These are phyloP conservation scores for Kregervanrija delftensis DNA, from an alignment of 805 yeast genomes.

Conservation along the genomic window DNA sequence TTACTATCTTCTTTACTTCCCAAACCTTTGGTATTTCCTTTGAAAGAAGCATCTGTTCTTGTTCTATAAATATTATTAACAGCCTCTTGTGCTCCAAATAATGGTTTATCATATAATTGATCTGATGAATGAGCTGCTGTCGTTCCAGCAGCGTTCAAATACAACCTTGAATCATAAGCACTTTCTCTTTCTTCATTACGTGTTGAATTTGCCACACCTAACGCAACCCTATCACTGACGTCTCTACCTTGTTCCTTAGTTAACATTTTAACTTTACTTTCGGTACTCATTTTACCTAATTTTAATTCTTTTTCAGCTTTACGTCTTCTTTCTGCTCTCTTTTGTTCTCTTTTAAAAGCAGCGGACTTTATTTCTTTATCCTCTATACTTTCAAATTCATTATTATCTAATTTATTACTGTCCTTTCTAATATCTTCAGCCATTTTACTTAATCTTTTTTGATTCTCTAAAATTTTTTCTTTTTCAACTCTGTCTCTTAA, in stretches of 20 bases:
- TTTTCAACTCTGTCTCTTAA: constrained; percentile 44
- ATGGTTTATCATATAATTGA: constrained; percentile 51
- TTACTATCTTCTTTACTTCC: constrained; percentile 19
- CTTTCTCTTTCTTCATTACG: constrained; percentile 28
- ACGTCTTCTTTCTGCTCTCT: constrained; percentile 37
- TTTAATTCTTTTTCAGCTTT: constrained; percentile 43
- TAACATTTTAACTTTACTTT: constrained; percentile 33
- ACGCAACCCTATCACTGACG: constrained; percentile 47
- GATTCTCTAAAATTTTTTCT: constrained; percentile 41
- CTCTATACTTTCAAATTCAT: constrained; percentile 10
- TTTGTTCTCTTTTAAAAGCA: constrained; percentile 30
- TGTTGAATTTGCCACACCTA: constrained; percentile 32
- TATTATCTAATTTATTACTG: constrained; percentile 3
- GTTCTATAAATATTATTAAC: constrained; percentile 44
- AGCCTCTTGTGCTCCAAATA: constrained; percentile 48
- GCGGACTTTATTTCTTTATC: constrained; percentile 11
- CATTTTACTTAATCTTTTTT: constrained; percentile 41
- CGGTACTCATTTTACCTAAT: constrained; percentile 37
- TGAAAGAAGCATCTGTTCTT: constrained; percentile 19
- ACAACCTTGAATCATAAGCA: constrained; percentile 55
- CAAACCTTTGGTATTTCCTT: constrained; percentile 17
- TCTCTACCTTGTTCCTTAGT: constrained; percentile 44
- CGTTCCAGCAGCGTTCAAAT: constrained; percentile 35
- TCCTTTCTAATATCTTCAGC: constrained; percentile 41
- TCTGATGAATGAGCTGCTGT: constrained; percentile 31